Evolutionary conservation across 768 basidiomycete species (phyloP), one percentile per base, ranked within the genome.

Genomic region (Podaxis pistillaris): DNA sequence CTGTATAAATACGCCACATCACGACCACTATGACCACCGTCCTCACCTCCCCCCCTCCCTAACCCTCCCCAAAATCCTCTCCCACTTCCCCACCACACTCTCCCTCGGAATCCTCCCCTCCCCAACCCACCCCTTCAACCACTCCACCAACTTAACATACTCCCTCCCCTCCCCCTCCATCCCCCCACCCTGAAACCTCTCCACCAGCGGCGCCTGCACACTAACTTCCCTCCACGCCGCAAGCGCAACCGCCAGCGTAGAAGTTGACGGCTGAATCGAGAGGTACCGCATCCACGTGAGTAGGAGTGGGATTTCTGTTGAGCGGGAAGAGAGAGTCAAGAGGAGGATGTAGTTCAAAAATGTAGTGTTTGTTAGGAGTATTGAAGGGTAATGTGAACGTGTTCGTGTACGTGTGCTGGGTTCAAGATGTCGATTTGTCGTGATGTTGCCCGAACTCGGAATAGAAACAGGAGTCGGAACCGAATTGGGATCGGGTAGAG

Each of bases 271-370:
- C 47, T 56, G 41, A 11, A 93, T 74, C 0, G 72, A 72, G 41
- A 92, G 66, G 15, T 76, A 78, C 6, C 81, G 80, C 91, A 92
- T 93, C 91, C 93, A 93, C 19, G 83, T 84, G 0, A 94, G 71
- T 12, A 78, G 78, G 12, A 83, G 78, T 0, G 91, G 87, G 30
- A 94, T 87, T 71, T 93, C 89, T 0, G 73, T 68, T 8, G 82
- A 78, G 1, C 77, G 66, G 2, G 67, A 65, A 11, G 65, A 58
- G n/a, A 66, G 53, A 8, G 65, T 37, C 13, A 68, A 55, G 30
- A 65, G 57, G 2, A 60, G 38, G 58, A 79, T 65, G 63, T 75
- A 74, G 24, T 63, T 37, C 7, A 67, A 41, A 36, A 58, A 60
- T 19, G 53, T 60, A 7, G 37, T 9, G 30, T 64, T 56, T 13